Conservation (phyloP, 1,139 yeast genomes). For the Entelexis paramagnoliae region DNA sequence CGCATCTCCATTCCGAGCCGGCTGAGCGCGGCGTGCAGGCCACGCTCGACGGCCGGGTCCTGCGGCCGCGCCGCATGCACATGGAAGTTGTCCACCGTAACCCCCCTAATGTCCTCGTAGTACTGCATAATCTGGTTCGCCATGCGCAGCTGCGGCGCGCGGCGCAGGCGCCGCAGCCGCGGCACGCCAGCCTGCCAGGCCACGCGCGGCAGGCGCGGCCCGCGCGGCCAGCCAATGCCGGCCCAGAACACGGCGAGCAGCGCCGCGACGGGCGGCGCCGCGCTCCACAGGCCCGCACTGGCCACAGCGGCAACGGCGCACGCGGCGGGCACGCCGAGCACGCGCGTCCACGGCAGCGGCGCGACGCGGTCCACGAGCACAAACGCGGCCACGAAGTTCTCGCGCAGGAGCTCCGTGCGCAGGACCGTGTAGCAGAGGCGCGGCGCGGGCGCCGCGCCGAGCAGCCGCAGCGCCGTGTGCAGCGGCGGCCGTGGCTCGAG, state of each 20-base stretch:
- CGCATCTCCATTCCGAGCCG: conserved; percentile 10
- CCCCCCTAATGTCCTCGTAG: conserved; percentile 17
- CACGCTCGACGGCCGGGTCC: not conserved
- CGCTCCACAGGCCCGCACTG: conserved; percentile 7
- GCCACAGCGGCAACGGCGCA: not conserved
- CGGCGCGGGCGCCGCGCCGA: not conserved
- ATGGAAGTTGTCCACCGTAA: conserved; percentile 19
- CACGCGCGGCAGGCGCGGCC: not conserved
- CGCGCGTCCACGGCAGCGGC: not conserved
- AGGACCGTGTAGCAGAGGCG: not conserved
- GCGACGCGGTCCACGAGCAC: not conserved
- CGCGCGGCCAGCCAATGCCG: conserved; percentile 10
- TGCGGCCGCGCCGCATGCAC: conserved; percentile 2
- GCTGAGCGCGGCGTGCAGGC: conserved; percentile 9
- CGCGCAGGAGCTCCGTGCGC: conserved; percentile 11
- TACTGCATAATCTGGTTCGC: conserved; percentile 19
- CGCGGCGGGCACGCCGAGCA: not conserved
- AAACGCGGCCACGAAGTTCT: conserved; percentile 3
- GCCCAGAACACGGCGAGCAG: conserved; percentile 14
- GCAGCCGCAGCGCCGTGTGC: not conserved
- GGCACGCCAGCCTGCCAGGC: not conserved
- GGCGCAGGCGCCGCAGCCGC: not conserved
- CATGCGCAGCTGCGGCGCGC: conserved; percentile 8
- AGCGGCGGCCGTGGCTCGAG: conserved; percentile 13
- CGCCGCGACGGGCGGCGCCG: conserved; percentile 8